Conservation (phyloP, 495 filamentous ascomycete genomes). For the Aspergillus bridgeri region DNA sequence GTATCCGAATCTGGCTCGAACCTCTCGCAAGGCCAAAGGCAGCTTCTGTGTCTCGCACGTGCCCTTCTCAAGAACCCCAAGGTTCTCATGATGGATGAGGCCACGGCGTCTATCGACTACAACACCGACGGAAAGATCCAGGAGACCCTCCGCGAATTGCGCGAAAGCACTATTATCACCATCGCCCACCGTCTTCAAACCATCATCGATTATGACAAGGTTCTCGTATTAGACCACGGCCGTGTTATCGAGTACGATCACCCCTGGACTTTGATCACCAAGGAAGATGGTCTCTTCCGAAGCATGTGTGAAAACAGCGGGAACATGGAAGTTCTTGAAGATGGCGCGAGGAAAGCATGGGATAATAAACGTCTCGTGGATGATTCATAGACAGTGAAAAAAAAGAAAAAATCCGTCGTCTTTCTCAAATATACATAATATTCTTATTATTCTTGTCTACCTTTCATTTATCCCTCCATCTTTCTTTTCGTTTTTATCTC, state of each 20-base stretch:
- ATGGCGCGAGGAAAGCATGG: constrained; percentile 73
- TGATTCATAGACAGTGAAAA: constrained; percentile 30
- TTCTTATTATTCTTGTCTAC: constrained; percentile 9
- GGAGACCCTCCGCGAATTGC: constrained; percentile 83
- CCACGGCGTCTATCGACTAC: constrained; percentile 97
- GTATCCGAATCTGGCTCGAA: constrained; percentile 93
- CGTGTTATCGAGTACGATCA: constrained; percentile 83
- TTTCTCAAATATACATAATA: constrained; percentile 11
- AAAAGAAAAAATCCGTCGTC: neutral
- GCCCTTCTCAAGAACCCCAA: constrained; percentile 88
- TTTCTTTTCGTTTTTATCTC: neutral
- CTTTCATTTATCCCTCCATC: neutral
- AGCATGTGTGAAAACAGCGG: constrained; percentile 96
- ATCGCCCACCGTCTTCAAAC: constrained; percentile 98
- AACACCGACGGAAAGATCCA: constrained; percentile 95
- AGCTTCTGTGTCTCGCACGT: constrained; percentile 92
- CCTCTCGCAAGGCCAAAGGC: constrained; percentile 93
- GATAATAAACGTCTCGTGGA: constrained; percentile 52
- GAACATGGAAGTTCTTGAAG: constrained; percentile 68
- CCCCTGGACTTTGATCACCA: constrained; percentile 72
- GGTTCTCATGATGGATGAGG: constrained; percentile 98
- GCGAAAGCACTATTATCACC: constrained; percentile 87
- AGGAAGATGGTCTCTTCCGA: constrained; percentile 68
- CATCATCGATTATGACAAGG: constrained; percentile 97
- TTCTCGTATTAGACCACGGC: constrained; percentile 93